Conservation (phyloP, 106 monocot genomes). For the Dendrobium officinale region DNA sequence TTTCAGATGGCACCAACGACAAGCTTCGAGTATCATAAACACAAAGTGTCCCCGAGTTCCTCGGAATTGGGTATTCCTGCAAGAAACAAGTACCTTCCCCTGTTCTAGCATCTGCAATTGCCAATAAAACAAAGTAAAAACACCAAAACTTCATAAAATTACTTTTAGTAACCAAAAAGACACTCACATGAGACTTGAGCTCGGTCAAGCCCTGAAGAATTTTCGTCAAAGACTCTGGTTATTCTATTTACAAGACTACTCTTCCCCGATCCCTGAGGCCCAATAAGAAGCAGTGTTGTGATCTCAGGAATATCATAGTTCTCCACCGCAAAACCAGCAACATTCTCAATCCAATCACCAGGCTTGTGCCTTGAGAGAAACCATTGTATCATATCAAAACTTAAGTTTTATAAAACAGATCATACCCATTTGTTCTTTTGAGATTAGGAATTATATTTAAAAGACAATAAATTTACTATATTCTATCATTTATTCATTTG, state of each 20-base stretch:
- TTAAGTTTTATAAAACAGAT: not conserved
- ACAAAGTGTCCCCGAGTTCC: conserved; percentile 48
- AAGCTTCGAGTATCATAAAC: conserved; percentile 46
- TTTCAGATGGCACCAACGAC: conserved; percentile 18
- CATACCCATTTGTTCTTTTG: too few relatives aligned
- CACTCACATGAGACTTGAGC: conserved; percentile 37
- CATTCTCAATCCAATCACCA: conserved; percentile 37
- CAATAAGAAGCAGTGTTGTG: conserved; percentile 47
- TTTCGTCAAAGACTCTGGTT: conserved; percentile 34
- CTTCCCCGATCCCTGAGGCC: conserved; percentile 50
- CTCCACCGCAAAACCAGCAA: conserved; percentile 4
- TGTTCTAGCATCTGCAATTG: not conserved
- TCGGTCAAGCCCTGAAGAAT: conserved; percentile 17
- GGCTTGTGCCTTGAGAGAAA: conserved; percentile 33
- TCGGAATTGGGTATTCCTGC: conserved; percentile 54
- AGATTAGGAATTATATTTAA: too few relatives aligned
- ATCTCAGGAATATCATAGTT: conserved; percentile 34
- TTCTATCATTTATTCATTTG: too few relatives aligned
- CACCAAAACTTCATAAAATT: not conserved
- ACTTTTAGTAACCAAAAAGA: not conserved
- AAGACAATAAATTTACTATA: too few relatives aligned
- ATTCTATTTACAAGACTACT: conserved; percentile 47
- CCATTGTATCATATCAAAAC: not conserved
- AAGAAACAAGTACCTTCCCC: conserved; percentile 29
- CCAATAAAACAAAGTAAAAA: not conserved